A percentile compares a stretch with the other conserved stretches of the same genome.
Conservation (phyloP, 202 grass and related monocot genomes). For the Bolboschoenoplectus hybrid region DNA sequence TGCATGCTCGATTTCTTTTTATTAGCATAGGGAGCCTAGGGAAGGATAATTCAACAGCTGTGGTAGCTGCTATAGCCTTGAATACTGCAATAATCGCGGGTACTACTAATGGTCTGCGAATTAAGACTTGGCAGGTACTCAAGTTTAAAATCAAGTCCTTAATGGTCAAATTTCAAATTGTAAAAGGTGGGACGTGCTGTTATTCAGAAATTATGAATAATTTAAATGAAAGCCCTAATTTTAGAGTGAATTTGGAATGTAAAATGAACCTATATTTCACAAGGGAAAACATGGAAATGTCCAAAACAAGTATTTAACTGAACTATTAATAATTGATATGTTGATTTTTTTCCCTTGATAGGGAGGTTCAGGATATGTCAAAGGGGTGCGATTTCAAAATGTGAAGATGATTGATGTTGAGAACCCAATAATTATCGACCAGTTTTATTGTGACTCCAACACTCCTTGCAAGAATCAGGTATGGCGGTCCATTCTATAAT, state of each 20-base stretch:
- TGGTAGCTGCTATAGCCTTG: slow-evolving; percentile 54
- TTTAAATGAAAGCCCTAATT: not conserved
- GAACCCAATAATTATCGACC: slow-evolving; percentile 95
- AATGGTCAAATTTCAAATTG: slow-evolving; percentile 16
- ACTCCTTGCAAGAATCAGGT: slow-evolving; percentile 54
- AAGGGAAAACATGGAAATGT: slow-evolving; percentile 16
- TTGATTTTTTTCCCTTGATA: slow-evolving; percentile 24
- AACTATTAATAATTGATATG: not conserved
- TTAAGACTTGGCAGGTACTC: slow-evolving; percentile 89
- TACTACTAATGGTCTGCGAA: slow-evolving; percentile 76
- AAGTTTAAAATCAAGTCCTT: slow-evolving; percentile 5
- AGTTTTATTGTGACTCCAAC: slow-evolving; percentile 84
- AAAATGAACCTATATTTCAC: slow-evolving; percentile 19
- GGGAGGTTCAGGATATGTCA: slow-evolving; percentile 74
- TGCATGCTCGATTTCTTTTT: not conserved
- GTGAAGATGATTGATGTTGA: slow-evolving; percentile 62
- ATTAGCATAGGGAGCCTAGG: slow-evolving; percentile 88
- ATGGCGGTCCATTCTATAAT: not conserved
- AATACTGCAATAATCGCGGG: slow-evolving; percentile 52
- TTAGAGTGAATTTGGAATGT: slow-evolving; percentile 5
- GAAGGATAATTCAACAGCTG: slow-evolving; percentile 55
- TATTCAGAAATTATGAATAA: not conserved
- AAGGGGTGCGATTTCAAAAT: slow-evolving; percentile 60
- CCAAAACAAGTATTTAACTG: not conserved
- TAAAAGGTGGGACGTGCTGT: not conserved